Conservation (phyloP, 805 yeast species). For the Yarrowia sp. region DNA sequence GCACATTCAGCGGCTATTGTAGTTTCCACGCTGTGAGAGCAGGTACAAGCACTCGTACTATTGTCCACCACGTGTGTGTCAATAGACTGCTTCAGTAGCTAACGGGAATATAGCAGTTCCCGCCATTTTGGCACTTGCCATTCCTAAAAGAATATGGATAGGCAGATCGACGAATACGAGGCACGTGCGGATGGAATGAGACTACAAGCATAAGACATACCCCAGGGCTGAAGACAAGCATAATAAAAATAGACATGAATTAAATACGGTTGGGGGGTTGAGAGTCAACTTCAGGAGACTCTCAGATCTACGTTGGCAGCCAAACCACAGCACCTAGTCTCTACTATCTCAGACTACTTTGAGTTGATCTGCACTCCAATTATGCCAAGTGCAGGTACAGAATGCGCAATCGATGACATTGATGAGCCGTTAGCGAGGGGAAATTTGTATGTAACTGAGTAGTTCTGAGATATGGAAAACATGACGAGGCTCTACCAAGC, state of each 20-base stretch:
- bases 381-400: slow-evolving; percentile 22
- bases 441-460: too few species aligned
- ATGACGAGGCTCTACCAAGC: too few species aligned
- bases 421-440: too few species aligned
- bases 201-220: neutral
- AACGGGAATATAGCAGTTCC: too few species aligned
- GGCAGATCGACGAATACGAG: neutral
- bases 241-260: neutral
- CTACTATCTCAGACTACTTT: neutral
- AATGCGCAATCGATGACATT: neutral
- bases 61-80: neutral
- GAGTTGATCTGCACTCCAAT: slow-evolving; percentile 14
- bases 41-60: too few species aligned
- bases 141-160: neutral
- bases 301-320: neutral
- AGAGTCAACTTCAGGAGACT: too few species aligned
- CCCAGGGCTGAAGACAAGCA: slow-evolving; percentile 3
- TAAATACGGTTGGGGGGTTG: neutral
- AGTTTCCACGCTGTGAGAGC: too few species aligned
- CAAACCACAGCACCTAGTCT: neutral
- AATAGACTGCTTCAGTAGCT: neutral
- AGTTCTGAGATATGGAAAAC: neutral
- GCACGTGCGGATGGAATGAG: neutral
- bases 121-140: too few species aligned
- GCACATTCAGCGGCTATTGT: too few species aligned